These are phyloP conservation scores for Trifolium dubium DNA, from an alignment of 306 rosid genomes.

Conservation along the genomic window DNA sequence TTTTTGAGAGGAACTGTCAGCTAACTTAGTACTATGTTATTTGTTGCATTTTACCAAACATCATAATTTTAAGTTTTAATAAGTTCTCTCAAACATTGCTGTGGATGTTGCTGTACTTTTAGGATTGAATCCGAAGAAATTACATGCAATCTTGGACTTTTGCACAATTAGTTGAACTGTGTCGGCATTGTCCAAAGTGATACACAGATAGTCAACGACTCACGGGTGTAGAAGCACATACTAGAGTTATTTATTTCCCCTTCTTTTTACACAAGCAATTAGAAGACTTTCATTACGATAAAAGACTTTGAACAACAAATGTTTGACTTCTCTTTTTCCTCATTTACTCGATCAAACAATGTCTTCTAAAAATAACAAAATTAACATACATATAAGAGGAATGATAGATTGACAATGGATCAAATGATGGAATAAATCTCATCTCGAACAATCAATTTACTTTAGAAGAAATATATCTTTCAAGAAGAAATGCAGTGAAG, in stretches of 20 bases:
- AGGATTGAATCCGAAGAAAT: too few species aligned
- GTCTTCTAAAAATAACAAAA: not conserved
- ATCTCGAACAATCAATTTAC: too few species aligned
- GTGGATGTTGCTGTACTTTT: too few species aligned
- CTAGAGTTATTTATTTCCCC: not conserved
- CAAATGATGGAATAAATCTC: too few species aligned
- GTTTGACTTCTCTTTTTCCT: not conserved
- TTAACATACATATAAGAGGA: not conserved
- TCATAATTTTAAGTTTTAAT: too few species aligned
- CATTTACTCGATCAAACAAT: not conserved
- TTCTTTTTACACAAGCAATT: not conserved
- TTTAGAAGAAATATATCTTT: too few species aligned
- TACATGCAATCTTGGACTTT: not conserved
- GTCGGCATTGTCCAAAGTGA: not conserved
- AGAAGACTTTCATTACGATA: too few species aligned
- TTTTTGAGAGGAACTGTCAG: too few species aligned
- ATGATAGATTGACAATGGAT: not conserved
- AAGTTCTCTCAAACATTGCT: too few species aligned
- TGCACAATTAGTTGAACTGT: not conserved
- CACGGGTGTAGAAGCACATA: constrained; percentile 1
- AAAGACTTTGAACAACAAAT: not conserved
- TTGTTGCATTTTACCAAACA: too few species aligned
- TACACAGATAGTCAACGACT: not conserved
- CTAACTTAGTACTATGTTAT: too few species aligned
- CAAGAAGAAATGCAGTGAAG: not conserved